These are phyloP conservation scores for Keithomyces neogunnii DNA, from an alignment of 2,329 filamentous ascomycete genomes.

Conservation along the genomic window DNA sequence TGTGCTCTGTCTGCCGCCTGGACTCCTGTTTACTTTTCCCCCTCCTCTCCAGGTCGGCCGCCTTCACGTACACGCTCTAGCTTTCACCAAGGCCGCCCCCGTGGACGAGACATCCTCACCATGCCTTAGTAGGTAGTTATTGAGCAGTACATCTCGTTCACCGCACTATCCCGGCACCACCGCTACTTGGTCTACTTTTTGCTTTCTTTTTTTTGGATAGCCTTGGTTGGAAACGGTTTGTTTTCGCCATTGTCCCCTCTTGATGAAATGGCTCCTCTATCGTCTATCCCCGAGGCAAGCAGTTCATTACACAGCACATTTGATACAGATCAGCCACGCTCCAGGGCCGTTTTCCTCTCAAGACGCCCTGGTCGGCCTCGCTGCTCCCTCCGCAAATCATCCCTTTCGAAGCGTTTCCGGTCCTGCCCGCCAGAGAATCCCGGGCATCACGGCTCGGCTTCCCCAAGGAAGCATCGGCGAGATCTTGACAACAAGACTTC, in stretches of 20 bases:
- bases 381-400: constrained; percentile 7
- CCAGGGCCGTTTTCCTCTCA: constrained; percentile 19
- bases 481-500: background rate
- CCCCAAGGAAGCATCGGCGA: background rate
- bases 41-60: background rate
- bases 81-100: constrained; percentile 1
- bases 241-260: constrained; percentile 4
- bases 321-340: constrained; percentile 13
- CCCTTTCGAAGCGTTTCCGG: constrained; percentile 1
- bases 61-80: background rate
- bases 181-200: constrained; percentile 6
- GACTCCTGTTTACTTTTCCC: no score
- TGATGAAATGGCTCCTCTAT: constrained; percentile 19
- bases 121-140: constrained; percentile 6
- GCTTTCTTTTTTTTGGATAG: constrained; percentile 12
- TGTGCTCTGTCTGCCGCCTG: background rate
- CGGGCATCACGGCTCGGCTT: background rate
- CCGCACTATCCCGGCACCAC: constrained; percentile 1
- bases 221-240: constrained; percentile 11
- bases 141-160: constrained; percentile 3
- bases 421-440: background rate
- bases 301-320: constrained; percentile 11
- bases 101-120: constrained; percentile 5
- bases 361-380: constrained; percentile 16
- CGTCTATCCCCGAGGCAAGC: constrained; percentile 19